Conservation (phyloP, 2,329 filamentous ascomycete genomes). For the Myriosclerotinia scirpicola region DNA sequence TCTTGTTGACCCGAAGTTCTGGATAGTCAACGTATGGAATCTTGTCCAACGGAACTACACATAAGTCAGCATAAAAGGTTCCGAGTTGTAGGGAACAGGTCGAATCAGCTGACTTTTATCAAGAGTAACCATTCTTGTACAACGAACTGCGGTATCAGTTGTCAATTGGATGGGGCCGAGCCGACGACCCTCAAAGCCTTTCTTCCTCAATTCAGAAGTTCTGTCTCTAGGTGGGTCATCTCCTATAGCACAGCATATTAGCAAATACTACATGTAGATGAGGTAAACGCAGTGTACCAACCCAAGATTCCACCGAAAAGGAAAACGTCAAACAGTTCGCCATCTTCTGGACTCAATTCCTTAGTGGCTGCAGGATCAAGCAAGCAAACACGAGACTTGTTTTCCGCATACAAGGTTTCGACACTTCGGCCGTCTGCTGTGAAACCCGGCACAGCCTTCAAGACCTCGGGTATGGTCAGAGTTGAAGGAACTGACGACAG, state of each 20-base stretch:
- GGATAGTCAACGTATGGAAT: conserved; percentile 85
- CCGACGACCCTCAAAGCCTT: conserved; percentile 84
- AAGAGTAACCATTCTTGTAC: conserved; percentile 86
- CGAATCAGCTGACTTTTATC: conserved; percentile 64
- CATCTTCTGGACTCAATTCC: conserved; percentile 83
- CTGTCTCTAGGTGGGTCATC: conserved; percentile 94
- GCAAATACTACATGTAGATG: conserved; percentile 20
- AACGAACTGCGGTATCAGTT: conserved; percentile 92
- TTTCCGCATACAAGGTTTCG: conserved; percentile 73
- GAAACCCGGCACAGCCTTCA: conserved; percentile 60
- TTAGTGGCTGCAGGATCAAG: conserved; percentile 81
- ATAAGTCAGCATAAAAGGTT: conserved; percentile 18
- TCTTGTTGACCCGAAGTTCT: conserved; percentile 83
- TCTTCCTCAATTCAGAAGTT: conserved; percentile 91
- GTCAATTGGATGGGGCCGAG: conserved; percentile 97
- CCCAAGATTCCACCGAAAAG: conserved; percentile 95
- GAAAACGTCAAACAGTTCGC: conserved; percentile 81
- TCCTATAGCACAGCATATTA: conserved; percentile 51
- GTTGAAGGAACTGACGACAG: conserved; percentile 75
- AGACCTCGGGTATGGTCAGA: conserved; percentile 62
- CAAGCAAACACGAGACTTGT: conserved; percentile 78
- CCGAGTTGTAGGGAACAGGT: not conserved
- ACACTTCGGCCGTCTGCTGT: conserved; percentile 74
- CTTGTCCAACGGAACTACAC: conserved; percentile 69
- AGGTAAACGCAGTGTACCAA: conserved; percentile 44